phyloP scores from a whole-genome alignment of 179 eudicot genomes.

The Corrigiola litoralis region DNA sequence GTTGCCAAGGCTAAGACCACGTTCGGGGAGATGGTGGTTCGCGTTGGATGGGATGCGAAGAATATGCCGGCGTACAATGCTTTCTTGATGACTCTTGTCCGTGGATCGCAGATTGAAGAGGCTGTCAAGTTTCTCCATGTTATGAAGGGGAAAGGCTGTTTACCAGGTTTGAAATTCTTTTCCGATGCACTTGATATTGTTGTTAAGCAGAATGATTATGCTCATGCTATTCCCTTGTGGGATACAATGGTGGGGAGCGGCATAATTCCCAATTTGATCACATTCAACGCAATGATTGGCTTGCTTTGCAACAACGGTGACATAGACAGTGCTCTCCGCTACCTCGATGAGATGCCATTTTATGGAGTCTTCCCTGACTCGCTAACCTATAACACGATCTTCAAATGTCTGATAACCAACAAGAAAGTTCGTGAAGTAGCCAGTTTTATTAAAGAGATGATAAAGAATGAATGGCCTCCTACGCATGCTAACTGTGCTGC shows the following conservation, averaged over 20 bases:
- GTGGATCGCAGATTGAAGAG: constrained; percentile 52
- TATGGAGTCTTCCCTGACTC: constrained; percentile 75
- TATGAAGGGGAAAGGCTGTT: constrained; percentile 72
- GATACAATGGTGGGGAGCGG: constrained; percentile 62
- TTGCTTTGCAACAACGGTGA: constrained; percentile 64
- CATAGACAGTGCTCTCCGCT: constrained; percentile 47
- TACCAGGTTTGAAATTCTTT: constrained; percentile 75
- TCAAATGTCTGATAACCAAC: constrained; percentile 59
- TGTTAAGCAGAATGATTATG: constrained; percentile 52
- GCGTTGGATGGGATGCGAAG: constrained; percentile 68
- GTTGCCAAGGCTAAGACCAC: constrained; percentile 56
- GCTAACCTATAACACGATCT: constrained; percentile 61
- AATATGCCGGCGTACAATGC: constrained; percentile 66
- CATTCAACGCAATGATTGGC: constrained; percentile 67
- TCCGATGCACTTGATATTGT: constrained; percentile 67
- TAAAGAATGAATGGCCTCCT: constrained; percentile 71
- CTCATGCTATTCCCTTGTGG: constrained; percentile 62
- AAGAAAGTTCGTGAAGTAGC: constrained; percentile 57
- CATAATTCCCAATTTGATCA: constrained; percentile 50
- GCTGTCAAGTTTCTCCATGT: constrained; percentile 67
- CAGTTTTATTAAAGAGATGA: constrained; percentile 67
- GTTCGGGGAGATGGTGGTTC: constrained; percentile 88
- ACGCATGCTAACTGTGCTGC: constrained; percentile 50
- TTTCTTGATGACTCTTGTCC: constrained; percentile 60
- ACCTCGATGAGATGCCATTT: constrained; percentile 69